Evolutionary conservation across 176 grass and related monocot genomes (phyloP), one percentile per base, ranked within the genome.

Genomic region (Bothriochloa decipiens): DNA sequence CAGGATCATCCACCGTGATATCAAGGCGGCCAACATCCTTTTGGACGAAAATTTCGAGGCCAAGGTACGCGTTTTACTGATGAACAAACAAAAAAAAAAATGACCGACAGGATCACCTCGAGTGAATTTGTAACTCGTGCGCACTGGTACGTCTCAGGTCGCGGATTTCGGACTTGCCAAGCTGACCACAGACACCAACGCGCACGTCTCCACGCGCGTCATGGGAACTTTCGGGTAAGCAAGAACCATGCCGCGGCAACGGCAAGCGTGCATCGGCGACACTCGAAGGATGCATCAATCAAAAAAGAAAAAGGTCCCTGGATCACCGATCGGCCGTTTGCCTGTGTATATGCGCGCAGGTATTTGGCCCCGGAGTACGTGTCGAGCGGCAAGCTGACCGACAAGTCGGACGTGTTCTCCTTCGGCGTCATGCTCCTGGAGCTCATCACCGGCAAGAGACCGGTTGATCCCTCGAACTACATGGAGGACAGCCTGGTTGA

Each of bases 371-470:
- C 96, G 1, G 96, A 99, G 77, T 99, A 99, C 83, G 96, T 93
- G 6, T 92, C 96, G 17, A 99, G 91, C 62, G 96, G 96, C 71
- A 99, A 99, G 84, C 78, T 99, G 10, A 91, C 96, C 2, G 96
- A 99, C 84, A 96, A 99, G 28, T 99, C 96, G 0, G 96, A 99
- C 33, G 96, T 99, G 62, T 99, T 99, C 93, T 99, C 96, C 18
- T 99, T 89, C 40, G 96, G 96, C 47, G 96, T 99, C 35, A 94
- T 99, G 96, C 91, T 96, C 76, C 88, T 99, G 8, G 93, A 99
- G 88, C 87, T 99, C 35, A 96, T 99, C 72, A 99, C 93, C 27
- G 96, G 96, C 74, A 88, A 88, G 52, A 68, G 91, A 14, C 91
- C 96, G 9, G 88, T 96, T 1, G 93, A 99, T 15, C 46, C 81